Evolutionary conservation across 345 rosid genomes (phyloP).

Genomic region (Syzygium grande): DNA sequence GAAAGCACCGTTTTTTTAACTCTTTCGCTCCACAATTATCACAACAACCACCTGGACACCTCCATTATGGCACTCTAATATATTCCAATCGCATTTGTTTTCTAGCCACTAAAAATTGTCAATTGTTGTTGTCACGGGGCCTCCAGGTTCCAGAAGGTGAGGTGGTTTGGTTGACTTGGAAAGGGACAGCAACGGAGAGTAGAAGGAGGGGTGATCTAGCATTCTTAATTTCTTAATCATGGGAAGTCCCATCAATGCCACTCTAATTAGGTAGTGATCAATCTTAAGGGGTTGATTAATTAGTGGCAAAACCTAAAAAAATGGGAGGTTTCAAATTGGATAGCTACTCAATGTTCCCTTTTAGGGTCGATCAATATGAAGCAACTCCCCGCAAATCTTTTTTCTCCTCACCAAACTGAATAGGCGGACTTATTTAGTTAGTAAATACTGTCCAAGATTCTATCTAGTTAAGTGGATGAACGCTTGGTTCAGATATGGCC

Average conservation of each 20-base stretch:
- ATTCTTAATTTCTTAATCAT: background rate
- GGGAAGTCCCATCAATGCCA: background rate
- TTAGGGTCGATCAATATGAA: background rate
- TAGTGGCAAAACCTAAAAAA: background rate
- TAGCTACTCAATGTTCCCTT: background rate
- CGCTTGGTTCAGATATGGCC: background rate
- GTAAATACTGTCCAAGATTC: background rate
- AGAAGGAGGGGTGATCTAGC: background rate
- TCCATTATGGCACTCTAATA: background rate
- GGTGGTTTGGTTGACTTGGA: background rate
- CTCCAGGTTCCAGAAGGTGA: background rate
- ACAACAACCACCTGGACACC: background rate
- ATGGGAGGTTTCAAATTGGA: background rate
- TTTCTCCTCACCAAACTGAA: background rate
- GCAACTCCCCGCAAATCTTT: background rate
- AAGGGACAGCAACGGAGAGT: background rate
- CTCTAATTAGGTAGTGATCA: background rate
- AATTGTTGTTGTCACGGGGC: background rate
- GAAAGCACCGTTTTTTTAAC: background rate
- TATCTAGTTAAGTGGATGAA: background rate
- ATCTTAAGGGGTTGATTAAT: background rate
- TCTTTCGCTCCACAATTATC: constrained; percentile 2
- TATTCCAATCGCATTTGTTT: background rate
- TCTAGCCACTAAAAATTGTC: background rate
- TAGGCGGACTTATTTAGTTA: background rate